Base-by-base conservation (phyloP, 2,329 filamentous ascomycete genomes). In the Diaporthe vaccinii region DNA sequence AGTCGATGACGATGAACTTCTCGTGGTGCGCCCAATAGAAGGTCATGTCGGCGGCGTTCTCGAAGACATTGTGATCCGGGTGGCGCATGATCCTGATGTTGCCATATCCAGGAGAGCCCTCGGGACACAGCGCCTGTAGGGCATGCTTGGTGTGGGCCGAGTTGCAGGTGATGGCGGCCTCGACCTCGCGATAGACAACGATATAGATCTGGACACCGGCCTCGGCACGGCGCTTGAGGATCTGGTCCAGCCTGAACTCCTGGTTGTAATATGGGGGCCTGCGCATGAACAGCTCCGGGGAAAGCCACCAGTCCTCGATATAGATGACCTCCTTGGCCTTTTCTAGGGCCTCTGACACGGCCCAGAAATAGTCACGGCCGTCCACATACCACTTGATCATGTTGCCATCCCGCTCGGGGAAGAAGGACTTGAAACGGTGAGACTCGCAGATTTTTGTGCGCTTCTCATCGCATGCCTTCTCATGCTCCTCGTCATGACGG, bases 21-120 rank as follows among this genome's bases (percentile, higher is more conserved):
- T 99, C 97, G 82, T 99, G 97, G 82, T 99, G 97, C 0, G 97
- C 97, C 92, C 96, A 98, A 86, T 98, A 98, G 81, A 98, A 95
- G 0, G 95, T 98, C 94, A 98, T 97, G 79, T 98, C 96, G 41
- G 94, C 94, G 3, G 93, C 94, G 80, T 98, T 98, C 80, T 98
- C 95, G 69, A 98, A 91, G 3, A 98, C 90, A 78, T 98, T 98
- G 85, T 98, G 96, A 83, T 98, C 96, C 0, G 96, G 96, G 84
- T 98, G 96, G 41, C 96, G 91, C 91, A 97, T 93, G 70, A 98
- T 88, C 49, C 88, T 90, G 82, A 99, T 98, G 82, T 98, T 98
- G 65, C 94, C 95, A 82, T 96, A 88, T 1, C 96, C 97, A 0
- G 93, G 93, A 0, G 89, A 89, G 10, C 95, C 96, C 81, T 96